Percentiles rank a stretch among this genome's conserved stretches.
phyloP scores from a whole-genome alignment of 805 yeast species.

The Myxozyma neglecta region DNA sequence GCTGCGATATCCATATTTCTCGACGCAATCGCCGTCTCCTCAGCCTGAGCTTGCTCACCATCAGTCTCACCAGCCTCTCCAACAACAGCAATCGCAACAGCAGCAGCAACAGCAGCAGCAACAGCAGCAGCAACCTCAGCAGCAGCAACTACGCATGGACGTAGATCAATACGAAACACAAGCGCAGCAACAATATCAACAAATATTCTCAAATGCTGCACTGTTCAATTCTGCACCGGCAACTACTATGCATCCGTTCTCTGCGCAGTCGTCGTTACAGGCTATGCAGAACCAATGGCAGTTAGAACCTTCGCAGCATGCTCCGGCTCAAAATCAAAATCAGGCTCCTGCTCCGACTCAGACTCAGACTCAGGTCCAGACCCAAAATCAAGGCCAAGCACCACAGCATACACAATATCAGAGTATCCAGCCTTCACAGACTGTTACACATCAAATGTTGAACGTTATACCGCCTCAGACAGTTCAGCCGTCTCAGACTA shows the following conservation, averaged over 20 bases:
- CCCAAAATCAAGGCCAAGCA: neutral
- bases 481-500: too few species aligned
- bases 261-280: neutral
- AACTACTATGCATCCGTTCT: neutral
- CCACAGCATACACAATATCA: neutral
- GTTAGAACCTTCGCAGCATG: neutral
- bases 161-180: neutral
- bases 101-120: neutral
- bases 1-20: conserved; percentile 1
- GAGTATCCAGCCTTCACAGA: neutral
- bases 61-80: neutral
- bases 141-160: neutral
- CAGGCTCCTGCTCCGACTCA: neutral
- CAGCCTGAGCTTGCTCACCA: neutral
- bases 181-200: conserved; percentile 11
- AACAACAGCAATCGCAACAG: neutral
- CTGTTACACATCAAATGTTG: too few species aligned
- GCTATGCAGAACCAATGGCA: conserved; percentile 4
- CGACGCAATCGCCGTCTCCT: neutral
- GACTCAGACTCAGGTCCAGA: neutral
- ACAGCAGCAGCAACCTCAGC: neutral
- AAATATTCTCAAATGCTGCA: conserved; percentile 8
- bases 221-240: neutral
- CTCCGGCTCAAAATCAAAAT: neutral
- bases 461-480: too few species aligned